Conservation (phyloP, 139 green algal genomes). For the Axilococcus clingmanii region DNA sequence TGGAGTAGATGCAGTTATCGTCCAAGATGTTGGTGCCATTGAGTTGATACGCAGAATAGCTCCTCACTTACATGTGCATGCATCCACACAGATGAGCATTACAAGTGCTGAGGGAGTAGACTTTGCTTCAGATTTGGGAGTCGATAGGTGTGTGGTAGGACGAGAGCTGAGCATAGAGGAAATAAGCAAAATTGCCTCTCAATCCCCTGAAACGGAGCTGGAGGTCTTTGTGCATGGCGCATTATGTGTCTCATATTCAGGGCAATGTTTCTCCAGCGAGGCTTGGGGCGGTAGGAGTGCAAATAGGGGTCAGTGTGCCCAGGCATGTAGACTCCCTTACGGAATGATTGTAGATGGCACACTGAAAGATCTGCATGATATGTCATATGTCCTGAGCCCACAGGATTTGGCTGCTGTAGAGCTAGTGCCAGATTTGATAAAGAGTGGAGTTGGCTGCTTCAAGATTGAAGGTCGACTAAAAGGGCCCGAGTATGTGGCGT, state of each 20-base stretch:
- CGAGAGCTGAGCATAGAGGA: slow-evolving; percentile 64
- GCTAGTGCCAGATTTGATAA: slow-evolving; percentile 41
- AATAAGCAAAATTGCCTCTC: slow-evolving; percentile 32
- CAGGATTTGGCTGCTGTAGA: slow-evolving; percentile 62
- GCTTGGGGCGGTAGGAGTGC: slow-evolving; percentile 72
- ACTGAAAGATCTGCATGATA: slow-evolving; percentile 51
- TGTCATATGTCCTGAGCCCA: slow-evolving; percentile 69
- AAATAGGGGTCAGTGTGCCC: slow-evolving; percentile 79
- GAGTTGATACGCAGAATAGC: slow-evolving; percentile 48
- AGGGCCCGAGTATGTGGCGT: slow-evolving; percentile 73
- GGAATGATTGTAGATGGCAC: slow-evolving; percentile 55
- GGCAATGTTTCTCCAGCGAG: slow-evolving; percentile 66
- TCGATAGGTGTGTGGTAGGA: slow-evolving; percentile 66
- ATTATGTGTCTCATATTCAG: slow-evolving; percentile 71
- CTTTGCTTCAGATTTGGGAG: slow-evolving; percentile 44
- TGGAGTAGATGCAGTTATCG: slow-evolving; percentile 76
- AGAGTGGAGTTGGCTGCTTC: slow-evolving; percentile 65
- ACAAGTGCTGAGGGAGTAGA: slow-evolving; percentile 46
- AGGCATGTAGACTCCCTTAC: slow-evolving; percentile 65
- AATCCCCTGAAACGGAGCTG: slow-evolving; percentile 36
- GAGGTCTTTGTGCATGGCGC: slow-evolving; percentile 83
- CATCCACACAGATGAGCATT: slow-evolving; percentile 63
- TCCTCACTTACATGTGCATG: slow-evolving; percentile 57
- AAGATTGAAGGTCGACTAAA: slow-evolving; percentile 69
- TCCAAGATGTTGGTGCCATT: slow-evolving; percentile 69